Evolutionary conservation across 2,329 filamentous ascomycete genomes (phyloP).

Genomic region (Penicillium sp.): DNA sequence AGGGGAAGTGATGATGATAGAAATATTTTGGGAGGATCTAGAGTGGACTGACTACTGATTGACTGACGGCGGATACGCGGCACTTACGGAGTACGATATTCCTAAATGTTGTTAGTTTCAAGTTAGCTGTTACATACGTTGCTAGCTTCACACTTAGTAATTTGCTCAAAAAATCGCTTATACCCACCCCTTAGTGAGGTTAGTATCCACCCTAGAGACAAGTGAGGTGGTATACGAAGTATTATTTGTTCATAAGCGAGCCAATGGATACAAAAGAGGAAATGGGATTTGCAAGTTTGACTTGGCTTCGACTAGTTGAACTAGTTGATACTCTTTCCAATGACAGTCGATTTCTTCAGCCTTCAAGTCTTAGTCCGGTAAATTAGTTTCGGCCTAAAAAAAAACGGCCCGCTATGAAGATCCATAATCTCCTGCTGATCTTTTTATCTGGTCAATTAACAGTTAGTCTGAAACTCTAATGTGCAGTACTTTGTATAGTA

Average conservation of each 20-base stretch:
- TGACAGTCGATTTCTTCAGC: neutral
- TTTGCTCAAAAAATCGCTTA: neutral
- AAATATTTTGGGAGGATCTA: neutral
- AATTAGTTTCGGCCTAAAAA: neutral
- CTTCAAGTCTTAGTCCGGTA: neutral
- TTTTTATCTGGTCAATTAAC: neutral
- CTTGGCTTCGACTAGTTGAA: neutral
- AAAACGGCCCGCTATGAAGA: constrained; percentile 1
- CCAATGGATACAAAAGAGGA: neutral
- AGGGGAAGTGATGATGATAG: neutral
- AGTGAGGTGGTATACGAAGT: no score
- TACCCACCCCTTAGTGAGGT: neutral
- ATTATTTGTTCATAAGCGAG: neutral
- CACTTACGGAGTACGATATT: neutral
- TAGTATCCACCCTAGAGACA: neutral
- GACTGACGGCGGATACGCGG: neutral
- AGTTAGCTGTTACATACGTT: neutral
- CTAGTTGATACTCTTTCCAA: constrained; percentile 1
- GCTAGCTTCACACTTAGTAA: neutral
- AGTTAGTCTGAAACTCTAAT: neutral
- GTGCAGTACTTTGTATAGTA: neutral
- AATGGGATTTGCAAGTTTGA: neutral
- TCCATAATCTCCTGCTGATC: neutral
- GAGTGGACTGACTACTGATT: neutral
- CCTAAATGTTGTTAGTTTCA: neutral